Evolutionary conservation across 345 rosid species (phyloP), one percentile per base, ranked within the genome.

Genomic region (Dipteronia dyeriana): DNA sequence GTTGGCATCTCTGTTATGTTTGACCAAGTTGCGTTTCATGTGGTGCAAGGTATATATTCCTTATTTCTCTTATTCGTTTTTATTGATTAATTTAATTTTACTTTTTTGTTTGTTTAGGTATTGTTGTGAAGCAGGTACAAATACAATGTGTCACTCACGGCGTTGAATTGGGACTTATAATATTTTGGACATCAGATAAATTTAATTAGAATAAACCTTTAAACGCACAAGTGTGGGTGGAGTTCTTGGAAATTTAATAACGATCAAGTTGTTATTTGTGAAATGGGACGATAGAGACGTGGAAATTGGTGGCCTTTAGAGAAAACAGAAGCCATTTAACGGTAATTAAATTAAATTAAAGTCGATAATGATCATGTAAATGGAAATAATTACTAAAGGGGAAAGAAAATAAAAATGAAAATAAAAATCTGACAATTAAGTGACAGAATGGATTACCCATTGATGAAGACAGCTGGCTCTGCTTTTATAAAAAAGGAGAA

Each of bases 31-130:
- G 76, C 76, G 54, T 73, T 22, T 29, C 43, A 2, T 41, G 8
- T 51, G 45, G 71, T 51, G 70, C 16, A 16, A 66, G 78, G 78
- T 75, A 66, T 57, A 34, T 22, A 9, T 75, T 66, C 71, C 5
- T 65, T 66, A 1, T n/a, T 63, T 39, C 19, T 0, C 75, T 68
- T 64, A 41, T 25, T 51, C 67, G 49, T 7, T 9, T 68, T 38
- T 16, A 1, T 8, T 12, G 0, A 4, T n/a, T 13, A 11, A 5
- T 12, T 63, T 34, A 17, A 20, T 62, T 25, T 72, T 25, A 5
- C n/a, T 3, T 66, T 0, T 63, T 74, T 1, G 38, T 34, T 51
- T 12, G 7, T 51, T 10, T 9, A 8, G 11, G 9, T 34, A 2
- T 34, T 59, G 23, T 19, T 2, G n/a, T 56, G 3, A 6, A 6